Base-by-base conservation (phyloP, 2,329 filamentous ascomycete genomes). In the Colletotrichum trifolii region DNA sequence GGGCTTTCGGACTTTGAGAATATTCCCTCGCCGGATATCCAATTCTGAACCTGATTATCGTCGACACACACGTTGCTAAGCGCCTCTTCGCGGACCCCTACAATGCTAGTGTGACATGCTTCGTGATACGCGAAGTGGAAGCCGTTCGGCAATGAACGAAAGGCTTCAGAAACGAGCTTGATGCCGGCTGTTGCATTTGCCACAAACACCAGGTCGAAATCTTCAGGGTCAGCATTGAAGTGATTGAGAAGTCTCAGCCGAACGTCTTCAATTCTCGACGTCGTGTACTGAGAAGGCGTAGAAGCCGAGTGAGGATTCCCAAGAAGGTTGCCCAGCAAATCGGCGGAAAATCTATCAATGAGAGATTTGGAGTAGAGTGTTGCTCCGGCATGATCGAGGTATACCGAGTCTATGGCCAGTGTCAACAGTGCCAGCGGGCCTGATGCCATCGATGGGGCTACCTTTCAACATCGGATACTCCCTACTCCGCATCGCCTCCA, bases 351-450 rank as follows among this genome's bases (percentile, higher is more conserved):
- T 33, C 81, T 83, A 69, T 95, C 91, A 76, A 98, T 89, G 33
- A 96, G 79, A 36, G 92, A 94, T 75, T 91, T 95, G 46, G 93
- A 83, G 73, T 91, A 93, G 1, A 91, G 82, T 0, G 94, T 95
- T n/a, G 93, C 92, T n/a, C 94, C 95, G 0, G 94, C 94, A 90
- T 98, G 94, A 72, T 98, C 95, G 61, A 98, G 89, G 76, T 97
- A 98, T 50, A 89, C 83, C 9, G 87, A 88, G 56, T 86, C 92
- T 95, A 59, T n/a, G 42, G 39, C 66, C 50, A 68, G 66, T 68
- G 52, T 25, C 25, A 25, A 25, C 25, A 25, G 25, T 25, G 25
- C 25, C 25, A 25, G 25, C 25, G 25, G 25, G 4, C 25, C 25
- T 25, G 25, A 25, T 25, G 25, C 25, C 25, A 25, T 25, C 25